Base-by-base conservation (phyloP, 768 basidiomycete genomes). In the Tulasnella sp. region DNA sequence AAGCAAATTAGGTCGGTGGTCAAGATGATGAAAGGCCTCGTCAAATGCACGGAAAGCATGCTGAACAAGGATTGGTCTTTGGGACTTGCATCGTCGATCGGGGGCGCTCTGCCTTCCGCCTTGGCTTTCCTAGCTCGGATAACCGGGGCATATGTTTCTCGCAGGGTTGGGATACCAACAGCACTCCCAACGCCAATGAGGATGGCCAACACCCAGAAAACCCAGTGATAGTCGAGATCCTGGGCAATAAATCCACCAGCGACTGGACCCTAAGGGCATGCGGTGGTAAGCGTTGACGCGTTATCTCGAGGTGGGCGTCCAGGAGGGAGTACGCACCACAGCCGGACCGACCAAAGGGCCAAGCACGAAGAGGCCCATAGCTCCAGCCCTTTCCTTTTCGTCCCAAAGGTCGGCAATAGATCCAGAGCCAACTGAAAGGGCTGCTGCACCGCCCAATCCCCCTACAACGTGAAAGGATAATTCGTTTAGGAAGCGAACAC, bases 131-230 rank as follows among this genome's bases (percentile, higher is more conserved):
- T 87, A 40, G 87, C 82, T 21, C 90, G 90, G 48, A 94, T 88
- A 48, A 93, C 86, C 1, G 94, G 94, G 0, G 88, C 91, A 82
- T 94, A 95, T 0, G 94, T 94, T 84, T 95, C 94, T 39, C 86
- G 86, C 24, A 93, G 85, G 48, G 93, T 83, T 19, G 92, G 90
- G 36, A 93, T 88, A 6, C 80, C 82, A 7, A 82, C 39, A 3
- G 80, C 9, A 38, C 78, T 74, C 48, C 77, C 81, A 39, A 79
- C 74, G 46, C 75, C 82, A 4, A 75, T 39, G 34, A 83, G 72
- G 48, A 81, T 77, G 34, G 83, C 56, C 46, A 83, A 73, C 18
- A 82, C n/a, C 56, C 75, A 78, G 76, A 83, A 82, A 7, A 82
- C 79, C 78, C 81, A 82, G 39, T 75, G 71, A 62, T 80, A 79